Conservation (phyloP, 2,329 filamentous ascomycete genomes). For the Acephala macrosclerotiorum region DNA sequence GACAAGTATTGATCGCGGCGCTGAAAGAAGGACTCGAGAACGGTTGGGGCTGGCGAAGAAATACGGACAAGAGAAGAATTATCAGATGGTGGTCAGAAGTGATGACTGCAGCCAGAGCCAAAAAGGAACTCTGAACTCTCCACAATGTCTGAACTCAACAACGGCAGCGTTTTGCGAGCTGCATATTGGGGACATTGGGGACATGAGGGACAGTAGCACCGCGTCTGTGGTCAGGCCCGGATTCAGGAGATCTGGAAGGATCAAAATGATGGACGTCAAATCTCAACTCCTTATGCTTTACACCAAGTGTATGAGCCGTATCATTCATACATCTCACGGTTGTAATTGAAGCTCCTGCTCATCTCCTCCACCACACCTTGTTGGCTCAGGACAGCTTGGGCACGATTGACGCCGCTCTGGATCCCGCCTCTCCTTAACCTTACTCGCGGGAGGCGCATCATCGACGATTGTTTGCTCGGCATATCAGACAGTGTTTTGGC, state of each 20-base stretch:
- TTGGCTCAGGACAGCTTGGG: background rate
- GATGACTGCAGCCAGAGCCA: background rate
- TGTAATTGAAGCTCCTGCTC: background rate
- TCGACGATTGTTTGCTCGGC: conserved; percentile 6
- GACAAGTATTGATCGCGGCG: conserved; percentile 3
- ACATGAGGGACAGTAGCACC: too few species aligned
- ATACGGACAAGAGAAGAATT: background rate
- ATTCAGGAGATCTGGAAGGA: conserved; percentile 61
- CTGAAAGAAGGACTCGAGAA: background rate
- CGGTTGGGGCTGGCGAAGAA: background rate
- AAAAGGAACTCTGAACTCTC: background rate
- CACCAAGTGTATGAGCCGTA: background rate
- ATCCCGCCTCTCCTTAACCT: background rate
- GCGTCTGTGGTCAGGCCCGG: conserved; percentile 20
- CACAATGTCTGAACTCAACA: background rate
- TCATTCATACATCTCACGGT: background rate
- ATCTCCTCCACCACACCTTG: background rate
- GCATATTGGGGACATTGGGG: conserved; percentile 1
- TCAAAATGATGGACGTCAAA: background rate
- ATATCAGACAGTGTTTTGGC: background rate
- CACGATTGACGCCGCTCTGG: background rate
- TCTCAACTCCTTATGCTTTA: conserved; percentile 5
- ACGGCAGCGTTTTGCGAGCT: background rate
- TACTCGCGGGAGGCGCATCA: background rate
- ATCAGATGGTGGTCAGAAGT: conserved; percentile 11